Base-by-base conservation (phyloP, 345 rosid genomes). In the Arabis hirsuta region DNA sequence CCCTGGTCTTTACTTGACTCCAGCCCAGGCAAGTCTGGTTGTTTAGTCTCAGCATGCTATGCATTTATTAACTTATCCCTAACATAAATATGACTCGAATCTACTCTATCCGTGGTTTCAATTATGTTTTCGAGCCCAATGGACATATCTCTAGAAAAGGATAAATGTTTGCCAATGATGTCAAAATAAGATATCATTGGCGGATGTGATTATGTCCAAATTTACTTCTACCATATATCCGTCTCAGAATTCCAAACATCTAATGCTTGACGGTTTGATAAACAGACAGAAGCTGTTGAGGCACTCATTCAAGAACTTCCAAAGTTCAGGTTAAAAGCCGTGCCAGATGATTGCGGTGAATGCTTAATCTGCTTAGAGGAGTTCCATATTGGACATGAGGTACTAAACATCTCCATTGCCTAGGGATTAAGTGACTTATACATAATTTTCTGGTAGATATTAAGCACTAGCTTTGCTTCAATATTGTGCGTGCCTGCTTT, bases 321-420 rank as follows among this genome's bases (percentile, higher is more conserved):
- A 48, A 96, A 87, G 82, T 96, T 92, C 81, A 83, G 91, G 82
- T 82, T 96, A 55, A 96, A 96, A 80, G 95, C 96, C 73, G 97
- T 96, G 58, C 99, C 98, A 20, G 91, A 87, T 61, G 99, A 92
- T 76, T 91, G 99, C 72, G 88, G 95, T 65, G 99, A 96, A 86
- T 96, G 99, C 51, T 96, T 94, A 58, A 96, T 96, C 84, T 96
- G 99, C 84, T 81, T 96, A 67, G 99, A 96, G 79, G 98, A 95
- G 81, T 90, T 95, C 62, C 85, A 82, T 72, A 85, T 84, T 7
- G 95, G 96, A 26, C 89, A 92, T 80, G 99, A 96, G 99, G 97
- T 91, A 78, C 44, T 26, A 54, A 58, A 58, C 43, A 20, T 22
- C 56, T 13, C 8, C 12, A 26, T 45, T 63, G 31, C 43, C 43